These are phyloP conservation scores for Gossypium gossypioides DNA, from an alignment of 441 rosid genomes.

Conservation along the genomic window DNA sequence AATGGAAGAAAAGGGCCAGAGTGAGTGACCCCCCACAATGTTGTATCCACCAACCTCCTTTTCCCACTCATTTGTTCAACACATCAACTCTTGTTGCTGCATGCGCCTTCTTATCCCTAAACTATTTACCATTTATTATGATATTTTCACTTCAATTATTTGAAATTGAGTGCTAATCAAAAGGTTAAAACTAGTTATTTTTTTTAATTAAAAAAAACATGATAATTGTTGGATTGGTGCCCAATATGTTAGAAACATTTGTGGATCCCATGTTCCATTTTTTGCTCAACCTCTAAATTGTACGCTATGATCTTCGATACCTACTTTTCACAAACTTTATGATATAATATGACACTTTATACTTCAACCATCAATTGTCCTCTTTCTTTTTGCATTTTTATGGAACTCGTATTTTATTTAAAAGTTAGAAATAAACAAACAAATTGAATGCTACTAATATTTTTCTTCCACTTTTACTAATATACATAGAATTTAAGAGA, in stretches of 20 bases:
- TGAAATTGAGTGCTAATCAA: no score
- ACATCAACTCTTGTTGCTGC: background rate
- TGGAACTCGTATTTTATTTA: no score
- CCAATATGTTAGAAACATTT: background rate
- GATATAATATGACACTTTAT: background rate
- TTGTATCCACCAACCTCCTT: background rate
- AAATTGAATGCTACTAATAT: no score
- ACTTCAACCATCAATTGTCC: no score
- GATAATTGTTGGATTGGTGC: slow-evolving; percentile 3
- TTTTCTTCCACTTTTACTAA: no score
- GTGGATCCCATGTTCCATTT: slow-evolving; percentile 1
- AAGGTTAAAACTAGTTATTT: no score
- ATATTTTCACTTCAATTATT: no score
- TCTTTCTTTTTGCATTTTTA: no score
- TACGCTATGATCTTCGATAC: background rate
- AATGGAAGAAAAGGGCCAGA: background rate
- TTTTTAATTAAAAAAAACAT: background rate
- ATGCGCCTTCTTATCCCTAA: no score
- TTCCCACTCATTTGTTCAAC: background rate
- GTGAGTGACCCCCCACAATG: background rate
- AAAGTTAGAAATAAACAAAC: no score
- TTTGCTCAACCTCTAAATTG: background rate
- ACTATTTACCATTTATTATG: no score
- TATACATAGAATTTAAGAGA: no score
- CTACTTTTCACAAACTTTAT: background rate